Evolutionary conservation across 2,329 filamentous ascomycete genomes (phyloP).

Genomic region (Aspergillus sp.): DNA sequence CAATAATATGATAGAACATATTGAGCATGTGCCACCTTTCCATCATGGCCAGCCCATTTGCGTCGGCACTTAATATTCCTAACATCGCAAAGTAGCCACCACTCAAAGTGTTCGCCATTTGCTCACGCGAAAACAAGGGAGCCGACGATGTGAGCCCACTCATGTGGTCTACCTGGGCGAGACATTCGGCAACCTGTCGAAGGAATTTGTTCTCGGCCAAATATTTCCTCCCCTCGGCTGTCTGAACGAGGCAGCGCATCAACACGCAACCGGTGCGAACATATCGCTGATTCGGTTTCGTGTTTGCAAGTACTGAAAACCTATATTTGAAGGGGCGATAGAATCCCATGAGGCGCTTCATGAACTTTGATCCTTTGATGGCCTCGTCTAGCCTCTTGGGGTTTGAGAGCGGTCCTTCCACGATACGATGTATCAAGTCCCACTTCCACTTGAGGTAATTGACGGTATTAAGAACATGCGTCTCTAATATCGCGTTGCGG

Average conservation of each 20-base stretch:
- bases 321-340: constrained; percentile 96
- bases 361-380: constrained; percentile 91
- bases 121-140: constrained; percentile 83
- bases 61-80: constrained; percentile 79
- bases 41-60: constrained; percentile 81
- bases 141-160: constrained; percentile 67
- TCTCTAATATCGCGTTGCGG: constrained; percentile 64
- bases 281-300: constrained; percentile 90
- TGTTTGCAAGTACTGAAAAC: constrained; percentile 87
- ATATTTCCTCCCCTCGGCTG: constrained; percentile 78
- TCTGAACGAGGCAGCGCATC: constrained; percentile 83
- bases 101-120: constrained; percentile 82
- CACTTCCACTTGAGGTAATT: constrained; percentile 98
- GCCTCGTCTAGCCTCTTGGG: constrained; percentile 92
- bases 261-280: constrained; percentile 85
- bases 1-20: constrained; percentile 99
- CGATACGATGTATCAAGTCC: constrained; percentile 85
- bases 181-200: constrained; percentile 89
- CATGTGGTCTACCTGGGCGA: constrained; percentile 91
- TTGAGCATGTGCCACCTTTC: constrained; percentile 98
- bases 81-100: constrained; percentile 93
- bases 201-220: constrained; percentile 89
- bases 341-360: constrained; percentile 91
- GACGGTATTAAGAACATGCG: constrained; percentile 80
- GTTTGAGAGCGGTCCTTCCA: constrained; percentile 88